Conservation (phyloP, 208 protist species). For the Novymonas esmeraldas region DNA sequence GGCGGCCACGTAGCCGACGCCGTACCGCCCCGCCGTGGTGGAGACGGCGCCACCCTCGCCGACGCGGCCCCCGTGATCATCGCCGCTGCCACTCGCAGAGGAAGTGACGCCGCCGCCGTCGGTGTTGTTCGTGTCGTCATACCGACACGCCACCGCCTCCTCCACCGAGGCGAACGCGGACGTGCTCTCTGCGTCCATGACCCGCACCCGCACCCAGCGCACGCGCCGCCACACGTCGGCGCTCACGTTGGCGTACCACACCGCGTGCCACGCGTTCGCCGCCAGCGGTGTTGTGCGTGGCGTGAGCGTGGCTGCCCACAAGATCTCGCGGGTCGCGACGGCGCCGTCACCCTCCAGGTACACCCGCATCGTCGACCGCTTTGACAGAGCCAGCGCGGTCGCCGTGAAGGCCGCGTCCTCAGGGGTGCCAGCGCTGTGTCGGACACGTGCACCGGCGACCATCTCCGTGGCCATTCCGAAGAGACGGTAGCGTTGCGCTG, state of each 20-base stretch:
- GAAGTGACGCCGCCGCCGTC: too few species aligned
- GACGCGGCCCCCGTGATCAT: background rate
- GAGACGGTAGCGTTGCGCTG: constrained; percentile 4
- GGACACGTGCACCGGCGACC: constrained; percentile 16
- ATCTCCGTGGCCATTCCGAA: constrained; percentile 18
- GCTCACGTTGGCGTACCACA: constrained; percentile 17
- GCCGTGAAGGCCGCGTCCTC: constrained; percentile 18
- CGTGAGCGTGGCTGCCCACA: constrained; percentile 13
- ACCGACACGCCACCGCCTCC: constrained; percentile 4
- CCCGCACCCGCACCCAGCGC: constrained; percentile 23
- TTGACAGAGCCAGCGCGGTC: constrained; percentile 7
- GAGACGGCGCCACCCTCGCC: background rate
- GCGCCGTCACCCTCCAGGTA: constrained; percentile 4
- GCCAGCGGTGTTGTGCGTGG: constrained; percentile 16
- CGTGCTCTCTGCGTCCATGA: constrained; percentile 6
- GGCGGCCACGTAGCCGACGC: constrained; percentile 12
- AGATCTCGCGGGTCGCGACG: background rate
- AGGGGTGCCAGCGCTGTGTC: constrained; percentile 10
- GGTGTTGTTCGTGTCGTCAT: background rate
- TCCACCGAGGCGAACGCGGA: constrained; percentile 15
- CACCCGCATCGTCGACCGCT: constrained; percentile 14
- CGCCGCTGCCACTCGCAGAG: background rate
- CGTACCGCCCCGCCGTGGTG: background rate
- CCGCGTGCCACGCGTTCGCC: constrained; percentile 13
- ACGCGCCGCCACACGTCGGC: constrained; percentile 4